Evolutionary conservation across 1,284 basidiomycete species (phyloP).

Genomic region (Dichomitus squalens): DNA sequence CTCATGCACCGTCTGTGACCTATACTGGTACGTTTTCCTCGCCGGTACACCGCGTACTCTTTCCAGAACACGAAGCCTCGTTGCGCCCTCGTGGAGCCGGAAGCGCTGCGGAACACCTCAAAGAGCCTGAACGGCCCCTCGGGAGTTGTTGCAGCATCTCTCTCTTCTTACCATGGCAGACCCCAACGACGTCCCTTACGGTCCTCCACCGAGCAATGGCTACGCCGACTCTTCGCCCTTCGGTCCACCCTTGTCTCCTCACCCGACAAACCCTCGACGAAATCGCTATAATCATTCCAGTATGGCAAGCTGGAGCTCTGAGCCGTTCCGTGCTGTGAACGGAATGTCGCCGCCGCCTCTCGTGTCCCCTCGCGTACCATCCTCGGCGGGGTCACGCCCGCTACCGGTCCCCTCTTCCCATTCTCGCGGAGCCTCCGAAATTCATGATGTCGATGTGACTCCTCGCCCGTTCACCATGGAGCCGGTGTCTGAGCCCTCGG

Average conservation of each 20-base stretch:
- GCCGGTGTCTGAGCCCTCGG: neutral
- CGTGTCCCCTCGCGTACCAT: slow-evolving; percentile 5
- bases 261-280: slow-evolving; percentile 7
- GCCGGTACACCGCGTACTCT: slow-evolving; percentile 34
- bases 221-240: neutral
- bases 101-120: slow-evolving; percentile 4
- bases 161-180: slow-evolving; percentile 20
- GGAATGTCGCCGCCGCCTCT: neutral
- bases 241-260: neutral
- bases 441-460: slow-evolving; percentile 7
- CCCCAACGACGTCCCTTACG: slow-evolving; percentile 15
- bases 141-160: slow-evolving; percentile 3
- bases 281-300: slow-evolving; percentile 22
- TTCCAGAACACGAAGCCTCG: slow-evolving; percentile 20
- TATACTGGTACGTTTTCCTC: slow-evolving; percentile 18
- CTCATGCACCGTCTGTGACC: no score
- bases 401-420: slow-evolving; percentile 17
- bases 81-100: slow-evolving; percentile 22
- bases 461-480: neutral
- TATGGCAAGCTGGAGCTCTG: slow-evolving; percentile 25
- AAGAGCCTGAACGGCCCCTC: slow-evolving; percentile 1
- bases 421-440: slow-evolving; percentile 13
- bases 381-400: slow-evolving; percentile 16
- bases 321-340: slow-evolving; percentile 5
- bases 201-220: neutral